Evolutionary conservation across 2,329 filamentous ascomycete genomes (phyloP).

Genomic region (Fusarium udum): DNA sequence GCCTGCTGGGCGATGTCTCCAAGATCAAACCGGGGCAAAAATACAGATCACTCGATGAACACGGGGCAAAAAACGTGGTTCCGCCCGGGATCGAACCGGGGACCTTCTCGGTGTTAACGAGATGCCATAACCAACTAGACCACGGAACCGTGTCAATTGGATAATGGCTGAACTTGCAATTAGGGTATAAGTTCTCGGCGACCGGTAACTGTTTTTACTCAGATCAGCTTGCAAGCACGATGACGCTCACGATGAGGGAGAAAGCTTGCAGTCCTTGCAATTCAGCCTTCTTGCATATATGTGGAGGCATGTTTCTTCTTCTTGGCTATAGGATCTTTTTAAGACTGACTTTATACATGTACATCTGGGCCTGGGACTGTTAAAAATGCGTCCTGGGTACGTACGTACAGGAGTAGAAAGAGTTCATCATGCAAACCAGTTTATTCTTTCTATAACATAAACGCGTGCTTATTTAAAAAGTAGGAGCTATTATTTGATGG

Average conservation of each 20-base stretch:
- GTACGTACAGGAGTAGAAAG: too few relatives aligned
- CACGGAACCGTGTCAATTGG: not conserved
- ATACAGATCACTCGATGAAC: rapidly evolving
- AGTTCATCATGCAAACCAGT: not conserved
- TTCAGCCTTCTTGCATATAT: rapidly evolving
- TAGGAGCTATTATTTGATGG: rapidly evolving
- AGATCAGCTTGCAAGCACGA: rapidly evolving
- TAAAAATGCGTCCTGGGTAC: too few relatives aligned
- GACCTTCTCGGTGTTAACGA: constrained; percentile 33
- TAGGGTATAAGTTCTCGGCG: rapidly evolving
- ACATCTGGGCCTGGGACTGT: not conserved
- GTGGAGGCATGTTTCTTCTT: not conserved
- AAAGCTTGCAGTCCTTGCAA: too few relatives aligned
- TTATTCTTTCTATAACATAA: not conserved
- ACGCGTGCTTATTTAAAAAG: rapidly evolving
- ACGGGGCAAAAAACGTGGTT: constrained; percentile 1
- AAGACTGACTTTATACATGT: too few relatives aligned
- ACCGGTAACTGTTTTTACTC: rapidly evolving
- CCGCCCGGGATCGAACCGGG: constrained; percentile 27
- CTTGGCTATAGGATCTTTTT: not conserved
- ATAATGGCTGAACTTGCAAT: rapidly evolving
- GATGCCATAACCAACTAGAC: constrained; percentile 33
- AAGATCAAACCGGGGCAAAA: not conserved
- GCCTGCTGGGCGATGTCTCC: not conserved
- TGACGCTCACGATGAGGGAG: too few relatives aligned